Evolutionary conservation across 352 stramenopile species (phyloP), one percentile per base, ranked within the genome.

Genomic region (Globisporangium perplexum): DNA sequence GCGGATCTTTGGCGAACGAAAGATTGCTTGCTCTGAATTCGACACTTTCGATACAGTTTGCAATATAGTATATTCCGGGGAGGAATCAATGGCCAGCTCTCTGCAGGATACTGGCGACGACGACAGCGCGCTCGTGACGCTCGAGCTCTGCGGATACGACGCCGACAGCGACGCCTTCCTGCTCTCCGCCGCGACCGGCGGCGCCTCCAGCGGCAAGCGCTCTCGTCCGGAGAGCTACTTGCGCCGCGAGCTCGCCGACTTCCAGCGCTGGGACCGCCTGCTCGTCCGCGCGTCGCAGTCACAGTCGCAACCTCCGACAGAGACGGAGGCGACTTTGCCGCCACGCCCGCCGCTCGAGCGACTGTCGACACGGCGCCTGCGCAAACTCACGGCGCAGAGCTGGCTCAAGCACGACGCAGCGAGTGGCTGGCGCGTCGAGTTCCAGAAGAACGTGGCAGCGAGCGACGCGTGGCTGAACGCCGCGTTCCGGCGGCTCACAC

Each of bases 381-480:
- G 77, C 45, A 84, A 75, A 26, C 71, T 90, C 11, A 78, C 72
- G 66, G 58, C 55, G 35, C 38, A 24, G 30, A 78, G 67, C 52
- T 92, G 82, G 82, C 51, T 71, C 8, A 65, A 66, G 26, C 65
- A 65, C 28, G 69, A 89, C 55, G 3, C 36, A 2, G 28, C 64
- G 11, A 22, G 62, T 6, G 79, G 82, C 10, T 88, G 79, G 77
- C 69, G 72, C 11, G 4, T 72, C 2, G 77, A 89, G 61, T 50
- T 90, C 12, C 58, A 77, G 60, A 92, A 90, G 66, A 88, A 71
- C 52, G 69, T 86, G 38, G 45, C 28, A 1, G 55, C 58, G 39
- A 86, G 73, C 38, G 73, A 90, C 22, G 44, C 62, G 42, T 92
- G 82, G 82, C 23, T 90, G 35, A 77, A 75, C 47, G 47, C 24